These are phyloP conservation scores for Tricholoma flavovirens DNA, from an alignment of 768 basidiomycete species.

Conservation along the genomic window DNA sequence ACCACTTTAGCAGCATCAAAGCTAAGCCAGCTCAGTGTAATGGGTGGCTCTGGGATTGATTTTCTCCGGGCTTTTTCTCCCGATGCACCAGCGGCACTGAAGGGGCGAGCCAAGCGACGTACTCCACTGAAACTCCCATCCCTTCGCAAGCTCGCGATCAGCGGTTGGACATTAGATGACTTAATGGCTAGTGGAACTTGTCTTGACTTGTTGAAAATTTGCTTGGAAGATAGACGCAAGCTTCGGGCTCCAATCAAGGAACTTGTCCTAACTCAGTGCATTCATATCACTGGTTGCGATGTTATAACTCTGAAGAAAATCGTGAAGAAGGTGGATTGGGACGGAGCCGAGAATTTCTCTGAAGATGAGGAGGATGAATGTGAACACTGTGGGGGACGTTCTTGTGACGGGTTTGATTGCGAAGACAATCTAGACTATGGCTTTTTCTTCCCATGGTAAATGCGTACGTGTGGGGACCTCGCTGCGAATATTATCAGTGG, in stretches of 20 bases:
- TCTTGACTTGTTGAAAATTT: not conserved
- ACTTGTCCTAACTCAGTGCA: not conserved
- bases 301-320: not conserved
- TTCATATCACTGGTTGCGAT: not conserved
- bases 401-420: not conserved
- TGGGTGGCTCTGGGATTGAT: not conserved
- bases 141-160: not conserved
- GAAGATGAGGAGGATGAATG: not conserved
- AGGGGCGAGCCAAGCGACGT: not conserved
- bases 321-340: not conserved
- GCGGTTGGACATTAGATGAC: not conserved
- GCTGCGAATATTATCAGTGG: no score
- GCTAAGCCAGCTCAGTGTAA: not conserved
- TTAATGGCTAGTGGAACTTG: not conserved
- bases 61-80: not conserved
- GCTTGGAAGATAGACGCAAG: not conserved
- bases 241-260: not conserved
- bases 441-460: not conserved
- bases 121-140: not conserved
- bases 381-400: not conserved
- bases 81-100: not conserved
- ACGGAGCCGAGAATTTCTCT: not conserved
- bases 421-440: not conserved
- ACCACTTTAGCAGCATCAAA: not conserved
- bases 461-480: not conserved